Conservation (phyloP, 2,329 filamentous ascomycete genomes). For the Phoma sp. region DNA sequence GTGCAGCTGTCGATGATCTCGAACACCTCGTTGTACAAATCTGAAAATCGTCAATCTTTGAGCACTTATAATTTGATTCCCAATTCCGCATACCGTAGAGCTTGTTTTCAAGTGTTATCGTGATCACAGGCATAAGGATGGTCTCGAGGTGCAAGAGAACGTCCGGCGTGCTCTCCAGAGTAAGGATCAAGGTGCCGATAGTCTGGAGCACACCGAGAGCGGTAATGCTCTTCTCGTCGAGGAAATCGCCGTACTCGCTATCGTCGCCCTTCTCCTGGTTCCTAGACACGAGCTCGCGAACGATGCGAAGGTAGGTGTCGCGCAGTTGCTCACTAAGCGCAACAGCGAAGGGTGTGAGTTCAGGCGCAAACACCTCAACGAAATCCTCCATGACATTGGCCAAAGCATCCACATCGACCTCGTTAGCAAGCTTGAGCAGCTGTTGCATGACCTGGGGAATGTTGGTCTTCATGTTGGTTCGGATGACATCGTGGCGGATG, state of each 20-base stretch:
- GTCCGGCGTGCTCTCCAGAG: conserved; percentile 94
- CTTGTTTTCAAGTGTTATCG: conserved; percentile 95
- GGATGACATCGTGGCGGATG: conserved; percentile 93
- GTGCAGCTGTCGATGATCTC: conserved; percentile 99
- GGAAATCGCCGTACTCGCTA: conserved; percentile 83
- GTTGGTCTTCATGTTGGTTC: conserved; percentile 93
- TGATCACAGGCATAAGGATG: conserved; percentile 95
- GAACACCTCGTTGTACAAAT: conserved; percentile 97
- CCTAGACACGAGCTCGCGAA: conserved; percentile 88
- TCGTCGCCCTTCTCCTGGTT: conserved; percentile 76
- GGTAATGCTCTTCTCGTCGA: conserved; percentile 98
- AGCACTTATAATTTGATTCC: not conserved
- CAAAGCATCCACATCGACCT: conserved; percentile 95
- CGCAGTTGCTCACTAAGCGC: conserved; percentile 93
- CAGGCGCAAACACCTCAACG: conserved; percentile 96
- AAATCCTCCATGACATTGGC: conserved; percentile 99
- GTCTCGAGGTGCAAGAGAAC: conserved; percentile 93
- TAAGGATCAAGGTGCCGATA: conserved; percentile 95
- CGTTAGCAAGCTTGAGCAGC: conserved; percentile 93
- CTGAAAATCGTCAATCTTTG: conserved; percentile 50
- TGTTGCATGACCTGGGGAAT: conserved; percentile 99
- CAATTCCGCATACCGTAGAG: conserved; percentile 71
- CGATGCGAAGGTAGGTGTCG: conserved; percentile 93
- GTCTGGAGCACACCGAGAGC: conserved; percentile 95
- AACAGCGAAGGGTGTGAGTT: conserved; percentile 95